These are phyloP conservation scores for Grammothele lineata DNA, from an alignment of 768 basidiomycete species.

Conservation along the genomic window DNA sequence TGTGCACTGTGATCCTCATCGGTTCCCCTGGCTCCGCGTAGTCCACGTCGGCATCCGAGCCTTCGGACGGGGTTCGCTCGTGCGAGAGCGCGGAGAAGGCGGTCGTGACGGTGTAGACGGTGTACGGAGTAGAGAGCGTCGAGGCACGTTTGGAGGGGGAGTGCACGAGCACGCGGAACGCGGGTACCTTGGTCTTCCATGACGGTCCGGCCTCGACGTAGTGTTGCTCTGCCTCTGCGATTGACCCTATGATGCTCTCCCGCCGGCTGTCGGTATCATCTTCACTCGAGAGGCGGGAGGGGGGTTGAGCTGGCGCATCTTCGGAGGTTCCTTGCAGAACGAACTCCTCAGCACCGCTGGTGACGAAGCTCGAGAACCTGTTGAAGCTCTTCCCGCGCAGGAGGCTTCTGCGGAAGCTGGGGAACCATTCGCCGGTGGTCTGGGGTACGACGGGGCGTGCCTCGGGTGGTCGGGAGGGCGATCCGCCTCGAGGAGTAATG, in stretches of 20 bases:
- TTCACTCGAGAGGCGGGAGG: conserved; percentile 29
- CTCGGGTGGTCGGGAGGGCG: conserved; percentile 25
- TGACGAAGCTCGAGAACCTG: conserved; percentile 84
- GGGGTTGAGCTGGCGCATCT: conserved; percentile 25
- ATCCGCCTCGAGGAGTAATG: conserved; percentile 43
- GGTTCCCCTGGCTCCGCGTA: conserved; percentile 29
- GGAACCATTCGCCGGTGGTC: conserved; percentile 73
- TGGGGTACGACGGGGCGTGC: conserved; percentile 51
- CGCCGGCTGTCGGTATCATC: conserved; percentile 30
- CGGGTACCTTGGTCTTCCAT: conserved; percentile 72
- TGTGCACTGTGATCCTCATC: conserved; percentile 65
- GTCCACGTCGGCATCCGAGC: conserved; percentile 9
- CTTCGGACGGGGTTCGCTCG: conserved; percentile 3
- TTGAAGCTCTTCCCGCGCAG: conserved; percentile 77
- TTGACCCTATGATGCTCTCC: conserved; percentile 6
- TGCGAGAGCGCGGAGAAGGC: conserved; percentile 43
- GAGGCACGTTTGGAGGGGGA: conserved; percentile 76
- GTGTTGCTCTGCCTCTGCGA: conserved; percentile 58
- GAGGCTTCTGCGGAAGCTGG: conserved; percentile 66
- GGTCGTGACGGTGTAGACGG: conserved; percentile 72
- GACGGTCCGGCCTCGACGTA: conserved; percentile 65
- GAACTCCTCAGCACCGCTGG: conserved; percentile 81
- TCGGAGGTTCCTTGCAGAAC: conserved; percentile 60
- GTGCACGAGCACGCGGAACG: conserved; percentile 72
- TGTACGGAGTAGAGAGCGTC: conserved; percentile 65